phyloP scores from a whole-genome alignment of 306 rosid genomes.

The Begonia peltatifolia region DNA sequence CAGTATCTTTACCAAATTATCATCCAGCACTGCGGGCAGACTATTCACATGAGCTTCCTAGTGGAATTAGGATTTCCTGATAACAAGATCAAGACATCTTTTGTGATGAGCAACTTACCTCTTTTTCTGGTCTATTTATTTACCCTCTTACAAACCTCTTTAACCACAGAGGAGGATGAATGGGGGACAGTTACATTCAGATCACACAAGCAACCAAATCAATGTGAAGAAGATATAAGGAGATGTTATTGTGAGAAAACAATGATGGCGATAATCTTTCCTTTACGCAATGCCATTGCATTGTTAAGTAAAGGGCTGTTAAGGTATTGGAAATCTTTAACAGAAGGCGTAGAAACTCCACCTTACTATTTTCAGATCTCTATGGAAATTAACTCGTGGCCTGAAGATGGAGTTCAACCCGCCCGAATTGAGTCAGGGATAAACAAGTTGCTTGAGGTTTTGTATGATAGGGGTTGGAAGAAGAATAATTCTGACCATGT shows the following conservation, averaged over 20 bases:
- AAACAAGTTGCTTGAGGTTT: conserved; percentile 59
- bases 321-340: conserved; percentile 78
- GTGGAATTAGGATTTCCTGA: conserved; percentile 76
- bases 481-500: conserved; percentile 38
- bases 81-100: conserved; percentile 54
- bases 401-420: conserved; percentile 97
- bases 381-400: conserved; percentile 79
- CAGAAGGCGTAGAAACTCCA: conserved; percentile 82
- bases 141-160: conserved; percentile 86
- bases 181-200: conserved; percentile 48
- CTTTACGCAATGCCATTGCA: conserved; percentile 30
- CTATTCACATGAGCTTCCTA: conserved; percentile 30
- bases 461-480: conserved; percentile 61
- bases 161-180: conserved; percentile 87
- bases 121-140: conserved; percentile 81
- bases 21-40: conserved; percentile 76
- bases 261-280: conserved; percentile 25
- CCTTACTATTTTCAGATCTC: conserved; percentile 93
- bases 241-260: conserved; percentile 37
- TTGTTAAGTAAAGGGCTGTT: conserved; percentile 40
- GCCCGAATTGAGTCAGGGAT: conserved; percentile 88
- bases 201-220: conserved; percentile 28
- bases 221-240: conserved; percentile 22
- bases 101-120: conserved; percentile 76
- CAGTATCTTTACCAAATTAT: conserved; percentile 89